phyloP scores from a whole-genome alignment of 352 stramenopile species.

The Phytophthora foliorum region DNA sequence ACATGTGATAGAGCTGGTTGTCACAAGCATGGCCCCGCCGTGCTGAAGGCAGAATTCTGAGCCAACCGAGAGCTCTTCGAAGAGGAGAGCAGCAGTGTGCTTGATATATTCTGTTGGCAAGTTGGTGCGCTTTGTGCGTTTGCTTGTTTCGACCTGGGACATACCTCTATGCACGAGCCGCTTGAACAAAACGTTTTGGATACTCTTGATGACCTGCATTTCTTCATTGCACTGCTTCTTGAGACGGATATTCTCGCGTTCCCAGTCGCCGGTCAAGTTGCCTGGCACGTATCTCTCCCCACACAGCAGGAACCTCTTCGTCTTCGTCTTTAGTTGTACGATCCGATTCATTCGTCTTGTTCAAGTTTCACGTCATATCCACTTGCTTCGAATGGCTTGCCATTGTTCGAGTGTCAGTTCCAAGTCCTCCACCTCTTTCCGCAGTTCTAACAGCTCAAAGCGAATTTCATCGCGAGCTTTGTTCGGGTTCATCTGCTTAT shows the following conservation, averaged over 20 bases:
- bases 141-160: no score
- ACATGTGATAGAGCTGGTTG: not conserved
- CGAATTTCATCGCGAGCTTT: constrained; percentile 21
- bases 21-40: no score
- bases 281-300: constrained; percentile 12
- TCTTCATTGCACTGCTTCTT: constrained; percentile 27
- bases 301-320: constrained; percentile 6
- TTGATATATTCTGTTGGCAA: not conserved
- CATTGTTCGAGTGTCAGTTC: no score
- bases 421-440: constrained; percentile 5
- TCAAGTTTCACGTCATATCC: no score
- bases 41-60: no score
- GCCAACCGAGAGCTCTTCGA: not conserved
- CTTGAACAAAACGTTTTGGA: constrained; percentile 23
- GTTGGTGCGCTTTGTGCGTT: not conserved
- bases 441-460: constrained; percentile 11
- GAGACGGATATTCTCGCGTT: constrained; percentile 30
- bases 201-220: constrained; percentile 25
- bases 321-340: no score
- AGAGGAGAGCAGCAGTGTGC: no score
- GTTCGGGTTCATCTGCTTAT: constrained; percentile 9
- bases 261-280: constrained; percentile 12
- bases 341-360: no score
- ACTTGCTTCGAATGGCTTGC: no score
- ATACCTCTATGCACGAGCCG: no score